Evolutionary conservation across 495 filamentous ascomycete species (phyloP), one percentile per base, ranked within the genome.

Genomic region (Parathielavia appendiculata): DNA sequence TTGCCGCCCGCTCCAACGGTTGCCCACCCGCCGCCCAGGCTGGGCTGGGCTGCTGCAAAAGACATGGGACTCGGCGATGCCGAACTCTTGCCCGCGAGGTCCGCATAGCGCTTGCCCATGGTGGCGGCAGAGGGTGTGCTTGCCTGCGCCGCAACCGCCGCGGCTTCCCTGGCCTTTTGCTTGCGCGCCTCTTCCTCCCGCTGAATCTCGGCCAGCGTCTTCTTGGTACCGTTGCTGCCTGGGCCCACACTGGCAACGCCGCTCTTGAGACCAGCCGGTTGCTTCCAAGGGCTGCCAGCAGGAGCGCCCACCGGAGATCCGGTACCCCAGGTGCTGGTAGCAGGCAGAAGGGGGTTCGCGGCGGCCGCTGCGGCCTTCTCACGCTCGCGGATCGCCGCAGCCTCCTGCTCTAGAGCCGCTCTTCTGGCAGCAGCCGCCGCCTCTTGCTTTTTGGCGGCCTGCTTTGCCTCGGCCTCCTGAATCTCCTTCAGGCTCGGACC

Each of bases 1-100:
- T 96, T 97, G 6, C 93, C 93, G 57, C 90, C 83, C 14, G 92
- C 90, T n/a, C 95, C 95, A 44, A 97, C 93, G 0, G 92, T 97
- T 35, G 91, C 92, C 95, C 95, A 97, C 19, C 90, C 91, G 40
- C 86, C 79, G 51, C 77, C 75, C 26, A 62, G 66, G 40, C 64
- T 40, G 13, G 73, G 60, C 5, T 73, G 44, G 5, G 60, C 35
- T 8, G 56, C 46, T 9, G 58, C 56, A 7, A 63, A 26, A 9
- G 39, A 41, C 36, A 20, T n/a, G 19, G 59, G 50, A 11, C 59
- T 48, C 20, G 69, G 60, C 14, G 68, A 55, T 11, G 58, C 56
- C 32, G 64, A 61, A 4, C 17, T 70, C 75, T 97, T 97, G 75
- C 90, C 84, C 20, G 95, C 95, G 38, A 98, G 84, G 68, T 97